Conservation (phyloP, 345 rosid species). For the Melaleuca quinquenervia region DNA sequence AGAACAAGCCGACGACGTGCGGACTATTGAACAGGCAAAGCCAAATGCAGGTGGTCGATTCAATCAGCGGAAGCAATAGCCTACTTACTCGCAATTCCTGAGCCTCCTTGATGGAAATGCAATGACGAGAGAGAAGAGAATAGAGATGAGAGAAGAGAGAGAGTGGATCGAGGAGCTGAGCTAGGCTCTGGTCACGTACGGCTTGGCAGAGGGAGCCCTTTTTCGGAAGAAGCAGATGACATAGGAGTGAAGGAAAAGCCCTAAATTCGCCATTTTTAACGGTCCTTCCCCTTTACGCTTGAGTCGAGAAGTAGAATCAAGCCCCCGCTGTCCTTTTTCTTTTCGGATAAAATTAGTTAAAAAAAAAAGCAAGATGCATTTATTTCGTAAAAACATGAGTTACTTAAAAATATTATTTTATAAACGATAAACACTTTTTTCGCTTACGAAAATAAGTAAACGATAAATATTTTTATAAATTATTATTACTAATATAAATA, state of each 20-base stretch:
- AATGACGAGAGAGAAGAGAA: background rate
- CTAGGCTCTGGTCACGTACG: background rate
- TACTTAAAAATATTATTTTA: no score
- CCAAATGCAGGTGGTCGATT: background rate
- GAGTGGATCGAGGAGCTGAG: background rate
- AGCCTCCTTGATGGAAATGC: background rate
- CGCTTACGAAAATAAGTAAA: no score
- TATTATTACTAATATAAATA: no score
- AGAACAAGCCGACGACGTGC: background rate
- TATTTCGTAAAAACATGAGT: no score
- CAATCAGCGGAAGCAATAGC: background rate
- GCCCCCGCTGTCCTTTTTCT: background rate
- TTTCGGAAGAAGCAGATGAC: background rate
- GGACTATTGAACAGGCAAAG: background rate
- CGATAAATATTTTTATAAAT: no score
- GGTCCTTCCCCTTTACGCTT: background rate
- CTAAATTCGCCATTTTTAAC: background rate
- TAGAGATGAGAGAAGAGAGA: background rate
- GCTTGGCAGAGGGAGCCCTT: background rate
- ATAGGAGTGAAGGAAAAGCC: background rate
- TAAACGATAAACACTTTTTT: no score
- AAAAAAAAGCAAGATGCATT: no score
- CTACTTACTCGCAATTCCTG: background rate
- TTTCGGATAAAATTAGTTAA: background rate
- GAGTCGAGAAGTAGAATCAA: background rate